A percentile compares a stretch with the other conserved stretches of the same genome.
phyloP scores from a whole-genome alignment of 495 filamentous ascomycete species.

The Aspergillus nanangensis region DNA sequence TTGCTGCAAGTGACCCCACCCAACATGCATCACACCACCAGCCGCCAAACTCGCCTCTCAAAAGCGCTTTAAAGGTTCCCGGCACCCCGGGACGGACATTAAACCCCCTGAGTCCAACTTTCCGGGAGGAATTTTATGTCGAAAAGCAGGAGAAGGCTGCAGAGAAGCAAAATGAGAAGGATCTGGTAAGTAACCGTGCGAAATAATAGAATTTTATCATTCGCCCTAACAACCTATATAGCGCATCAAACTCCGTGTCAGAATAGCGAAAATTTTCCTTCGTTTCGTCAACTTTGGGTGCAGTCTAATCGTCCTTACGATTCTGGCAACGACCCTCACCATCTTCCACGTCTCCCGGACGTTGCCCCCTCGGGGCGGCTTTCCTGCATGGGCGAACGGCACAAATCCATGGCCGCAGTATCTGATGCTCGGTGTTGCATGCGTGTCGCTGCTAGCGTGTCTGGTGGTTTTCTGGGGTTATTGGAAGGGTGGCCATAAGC shows the following conservation, averaged over 20 bases:
- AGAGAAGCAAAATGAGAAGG: constrained; percentile 75
- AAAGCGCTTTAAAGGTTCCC: constrained; percentile 81
- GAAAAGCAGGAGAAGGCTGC: constrained; percentile 75
- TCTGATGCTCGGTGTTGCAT: constrained; percentile 69
- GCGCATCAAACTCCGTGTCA: constrained; percentile 90
- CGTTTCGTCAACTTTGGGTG: constrained; percentile 94
- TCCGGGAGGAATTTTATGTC: constrained; percentile 75
- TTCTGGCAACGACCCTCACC: constrained; percentile 76
- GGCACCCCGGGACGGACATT: constrained; percentile 65
- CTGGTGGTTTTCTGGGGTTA: constrained; percentile 80
- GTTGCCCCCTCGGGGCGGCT: constrained; percentile 68
- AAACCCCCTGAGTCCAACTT: constrained; percentile 79
- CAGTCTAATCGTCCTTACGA: constrained; percentile 86
- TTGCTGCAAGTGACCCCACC: constrained; percentile 52
- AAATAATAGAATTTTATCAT: too few relatives aligned
- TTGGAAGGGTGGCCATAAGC: constrained; percentile 80
- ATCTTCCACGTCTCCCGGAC: constrained; percentile 82
- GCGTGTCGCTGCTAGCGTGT: constrained; percentile 74
- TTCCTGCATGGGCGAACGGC: constrained; percentile 75
- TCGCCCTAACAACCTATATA: too few relatives aligned
- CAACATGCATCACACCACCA: constrained; percentile 47
- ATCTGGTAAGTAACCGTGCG: constrained; percentile 70
- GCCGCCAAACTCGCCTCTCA: constrained; percentile 72
- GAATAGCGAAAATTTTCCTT: constrained; percentile 90
- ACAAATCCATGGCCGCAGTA: constrained; percentile 90